A percentile compares a stretch with the other conserved stretches of the same genome.
Conservation (phyloP, 192 early-diverging fungal genomes). For the Podila minutissima region DNA sequence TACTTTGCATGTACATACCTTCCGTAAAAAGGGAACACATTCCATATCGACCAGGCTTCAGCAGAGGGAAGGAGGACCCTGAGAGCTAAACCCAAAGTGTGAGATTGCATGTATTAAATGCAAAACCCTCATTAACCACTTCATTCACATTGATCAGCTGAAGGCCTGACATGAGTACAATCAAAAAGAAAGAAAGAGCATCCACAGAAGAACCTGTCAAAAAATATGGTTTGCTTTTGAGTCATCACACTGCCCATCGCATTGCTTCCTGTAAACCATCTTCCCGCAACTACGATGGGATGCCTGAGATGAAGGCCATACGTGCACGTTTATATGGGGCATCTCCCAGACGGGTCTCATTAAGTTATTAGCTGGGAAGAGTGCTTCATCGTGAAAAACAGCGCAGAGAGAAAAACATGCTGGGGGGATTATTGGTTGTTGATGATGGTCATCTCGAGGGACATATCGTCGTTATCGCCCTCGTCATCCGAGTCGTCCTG, state of each 20-base stretch:
- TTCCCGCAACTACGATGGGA: not conserved
- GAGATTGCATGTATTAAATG: too few relatives aligned
- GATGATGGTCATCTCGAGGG: conserved; percentile 39
- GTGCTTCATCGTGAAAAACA: not conserved
- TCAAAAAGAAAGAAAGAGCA: too few relatives aligned
- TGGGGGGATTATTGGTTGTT: not conserved
- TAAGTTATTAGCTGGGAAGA: not conserved
- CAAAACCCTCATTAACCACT: too few relatives aligned
- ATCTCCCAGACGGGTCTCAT: not conserved
- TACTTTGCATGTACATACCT: not conserved
- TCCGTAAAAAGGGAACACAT: too few relatives aligned
- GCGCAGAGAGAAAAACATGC: not conserved
- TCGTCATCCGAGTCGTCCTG: conserved; percentile 47
- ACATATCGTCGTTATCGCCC: conserved; percentile 36
- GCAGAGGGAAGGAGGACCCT: too few relatives aligned
- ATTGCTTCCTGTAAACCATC: not conserved
- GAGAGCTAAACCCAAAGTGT: too few relatives aligned
- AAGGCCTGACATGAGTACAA: too few relatives aligned
- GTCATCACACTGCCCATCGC: too few relatives aligned
- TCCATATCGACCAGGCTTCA: too few relatives aligned
- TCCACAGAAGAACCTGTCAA: too few relatives aligned
- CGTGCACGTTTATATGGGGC: not conserved
- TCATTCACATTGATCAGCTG: too few relatives aligned
- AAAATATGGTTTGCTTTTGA: too few relatives aligned
- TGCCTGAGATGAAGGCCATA: not conserved